Base-by-base conservation (phyloP, 2,329 filamentous ascomycete species). In the Xylaria sp. region DNA sequence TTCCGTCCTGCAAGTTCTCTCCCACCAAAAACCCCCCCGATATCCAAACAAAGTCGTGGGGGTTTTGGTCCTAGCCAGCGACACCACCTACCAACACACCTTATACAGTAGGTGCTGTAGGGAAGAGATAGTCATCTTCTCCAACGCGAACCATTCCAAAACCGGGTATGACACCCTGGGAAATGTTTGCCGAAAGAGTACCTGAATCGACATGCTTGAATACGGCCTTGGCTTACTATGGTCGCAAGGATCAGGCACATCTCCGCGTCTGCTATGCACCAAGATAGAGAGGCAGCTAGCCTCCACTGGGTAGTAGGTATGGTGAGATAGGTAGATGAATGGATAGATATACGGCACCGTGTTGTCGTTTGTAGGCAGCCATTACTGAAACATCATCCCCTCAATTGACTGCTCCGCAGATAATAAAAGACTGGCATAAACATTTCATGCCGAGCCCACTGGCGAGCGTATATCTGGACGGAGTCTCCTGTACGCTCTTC, bases 211-310 rank as follows among this genome's bases (percentile, higher is more conserved):
- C 48, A 65, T 68, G 57, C 57, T 65, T 42, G 57, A 28, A 61
- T 58, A 42, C 59, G 49, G 49, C 36, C 31, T 59, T 65, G 59
- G 67, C 59, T 69, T 66, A 66, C 67, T 64, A 59, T 59, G 57
- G 54, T 13, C 13, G 54, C 54, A 58, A 31, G 54, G 54, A 23
- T 56, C 33, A 56, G 33, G 36, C 13, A 42, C 54, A 42, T 58
- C 54, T 40, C 36, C 54, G 13, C 36, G 36, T 57, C 51, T 31
- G n/a, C 60, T 44, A 62, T 65, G 63, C 63, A 59, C 53, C 42
- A 49, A 63, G 58, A 20, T 31, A 51, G 17, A 33, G 48, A 56
- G 31, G 20, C 36, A 44, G 51, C 63, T 42, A 51, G 48, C 54
- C 36, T 58, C 10, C 36, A 40, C 33, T 58, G 6, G 26, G 36